Conservation (phyloP, 2,329 filamentous ascomycete genomes). For the Pseudocercospora musae region DNA sequence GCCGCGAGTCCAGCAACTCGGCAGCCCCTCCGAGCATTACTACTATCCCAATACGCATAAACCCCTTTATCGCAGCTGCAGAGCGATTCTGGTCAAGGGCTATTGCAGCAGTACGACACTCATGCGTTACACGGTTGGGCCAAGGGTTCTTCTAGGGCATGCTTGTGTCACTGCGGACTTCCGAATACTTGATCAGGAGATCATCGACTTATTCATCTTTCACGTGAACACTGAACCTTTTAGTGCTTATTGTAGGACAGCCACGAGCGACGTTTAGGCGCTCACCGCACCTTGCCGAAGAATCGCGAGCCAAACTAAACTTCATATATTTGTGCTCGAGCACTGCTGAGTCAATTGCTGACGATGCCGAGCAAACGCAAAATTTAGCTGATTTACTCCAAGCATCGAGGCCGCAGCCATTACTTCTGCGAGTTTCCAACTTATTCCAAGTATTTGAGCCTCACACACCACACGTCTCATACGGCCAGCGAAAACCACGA, state of each 20-base stretch:
- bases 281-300: not conserved
- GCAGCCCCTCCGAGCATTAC: not conserved
- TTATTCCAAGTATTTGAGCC: not conserved
- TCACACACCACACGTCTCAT: not conserved
- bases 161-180: not conserved
- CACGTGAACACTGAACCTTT: not conserved
- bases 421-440: not conserved
- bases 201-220: not conserved
- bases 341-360: not conserved
- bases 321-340: no score
- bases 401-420: not conserved
- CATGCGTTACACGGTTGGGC: not conserved
- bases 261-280: not conserved
- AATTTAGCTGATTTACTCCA: not conserved
- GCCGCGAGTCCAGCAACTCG: not conserved
- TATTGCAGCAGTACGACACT: not conserved
- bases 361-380: not conserved
- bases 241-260: not conserved
- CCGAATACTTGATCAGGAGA: not conserved
- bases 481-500: not conserved
- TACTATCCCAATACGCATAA: not conserved
- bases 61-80: not conserved
- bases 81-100: not conserved
- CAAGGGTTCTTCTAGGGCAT: not conserved
- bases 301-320: no score